Evolutionary conservation across 352 stramenopile genomes (phyloP).

Genomic region (Pythium pyrilobum): DNA sequence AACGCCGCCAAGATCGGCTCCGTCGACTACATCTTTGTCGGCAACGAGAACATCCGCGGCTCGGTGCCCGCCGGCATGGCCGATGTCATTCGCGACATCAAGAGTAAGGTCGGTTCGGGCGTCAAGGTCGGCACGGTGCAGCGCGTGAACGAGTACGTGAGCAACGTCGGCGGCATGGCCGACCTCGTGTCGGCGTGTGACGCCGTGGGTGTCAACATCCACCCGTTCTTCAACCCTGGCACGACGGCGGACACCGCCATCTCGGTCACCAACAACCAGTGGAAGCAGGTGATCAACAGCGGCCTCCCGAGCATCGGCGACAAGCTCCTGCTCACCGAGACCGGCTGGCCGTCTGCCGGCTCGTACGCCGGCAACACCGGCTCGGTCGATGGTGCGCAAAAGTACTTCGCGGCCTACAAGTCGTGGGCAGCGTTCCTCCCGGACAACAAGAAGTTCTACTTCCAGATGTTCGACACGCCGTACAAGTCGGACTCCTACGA

Average conservation of each 20-base stretch:
- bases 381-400: conserved; percentile 23
- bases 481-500: conserved; percentile 39
- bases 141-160: conserved; percentile 50
- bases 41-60: conserved; percentile 59
- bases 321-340: conserved; percentile 58
- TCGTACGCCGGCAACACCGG: conserved; percentile 36
- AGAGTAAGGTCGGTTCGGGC: conserved; percentile 26
- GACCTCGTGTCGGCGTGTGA: conserved; percentile 50
- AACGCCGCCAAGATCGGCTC: conserved; percentile 28
- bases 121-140: conserved; percentile 68
- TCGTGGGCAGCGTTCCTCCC: conserved; percentile 37
- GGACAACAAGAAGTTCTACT: conserved; percentile 60
- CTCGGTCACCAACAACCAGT: conserved; percentile 33
- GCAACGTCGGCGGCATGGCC: conserved; percentile 26
- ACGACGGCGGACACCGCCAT: conserved; percentile 36
- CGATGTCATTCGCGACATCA: conserved; percentile 46
- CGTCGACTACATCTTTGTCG: conserved; percentile 57
- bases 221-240: conserved; percentile 47
- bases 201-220: conserved; percentile 67
- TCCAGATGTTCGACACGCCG: conserved; percentile 72
- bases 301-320: conserved; percentile 30
- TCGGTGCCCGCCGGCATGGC: conserved; percentile 35
- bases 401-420: conserved; percentile 62
- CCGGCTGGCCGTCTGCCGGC: conserved; percentile 51
- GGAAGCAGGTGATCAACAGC: conserved; percentile 31